Base-by-base conservation (phyloP, 1,284 basidiomycete species). In the Cutaneotrichosporon sp. region DNA sequence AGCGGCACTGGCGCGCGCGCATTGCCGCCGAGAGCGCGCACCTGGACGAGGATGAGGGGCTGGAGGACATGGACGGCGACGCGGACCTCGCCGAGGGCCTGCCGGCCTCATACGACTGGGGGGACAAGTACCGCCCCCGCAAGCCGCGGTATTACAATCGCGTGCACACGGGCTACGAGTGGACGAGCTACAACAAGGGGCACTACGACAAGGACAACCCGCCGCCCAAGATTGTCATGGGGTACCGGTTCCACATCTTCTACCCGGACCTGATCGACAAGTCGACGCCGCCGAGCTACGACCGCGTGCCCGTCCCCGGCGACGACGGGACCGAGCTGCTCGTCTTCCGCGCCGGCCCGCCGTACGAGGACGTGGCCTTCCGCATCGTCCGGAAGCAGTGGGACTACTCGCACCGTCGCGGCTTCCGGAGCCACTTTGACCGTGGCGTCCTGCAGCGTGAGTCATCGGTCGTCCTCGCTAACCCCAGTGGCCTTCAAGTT, bases 131-230 rank as follows among this genome's bases (percentile, higher is more conserved):
- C 73, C 86, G 97, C 31, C 95, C 97, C n/a, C 85, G 97, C 51
- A 99, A 99, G 78, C 97, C 97, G 42, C 85, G 95, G 67, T 99
- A 97, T 83, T 98, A 99, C 82, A 99, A 99, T 79, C 89, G 95
- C 63, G 95, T 99, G 34, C 94, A 98, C 74, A 99, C 97, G n/a
- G 97, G 97, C n/a, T 99, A 95, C 77, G 97, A 99, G 78, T 99
- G 97, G 97, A 99, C 97, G 83, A 95, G 97, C 83, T 97, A 97
- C 81, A 97, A 97, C 76, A 94, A 97, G 78, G 97, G 94, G 5
- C 94, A 97, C 80, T 98, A 98, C 77, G 95, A 98, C 73, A 90
- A 91, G 64, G 94, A 97, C 74, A 97, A 97, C 74, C 94, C 94
- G 45, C 94, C 94, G 27, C 94, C 94, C 4, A 98, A 98, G 79